Conservation (phyloP, 169 alveolate genomes). For the Eimeria mitis region DNA sequence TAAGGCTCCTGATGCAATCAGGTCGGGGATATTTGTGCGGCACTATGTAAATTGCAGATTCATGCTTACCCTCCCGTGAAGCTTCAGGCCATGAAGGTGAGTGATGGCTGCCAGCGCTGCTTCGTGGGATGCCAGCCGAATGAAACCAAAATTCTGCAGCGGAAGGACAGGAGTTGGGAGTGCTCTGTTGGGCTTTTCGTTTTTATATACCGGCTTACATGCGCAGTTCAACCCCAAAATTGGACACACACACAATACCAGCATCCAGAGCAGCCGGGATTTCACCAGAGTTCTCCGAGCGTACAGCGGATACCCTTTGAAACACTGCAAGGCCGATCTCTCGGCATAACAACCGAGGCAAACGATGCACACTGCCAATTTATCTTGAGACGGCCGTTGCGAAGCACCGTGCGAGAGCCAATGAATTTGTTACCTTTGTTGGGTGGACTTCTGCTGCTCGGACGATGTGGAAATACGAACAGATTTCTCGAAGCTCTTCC, state of each 20-base stretch:
- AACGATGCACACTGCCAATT: neutral
- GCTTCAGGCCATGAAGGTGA: constrained; percentile 52
- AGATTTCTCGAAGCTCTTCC: constrained; percentile 56
- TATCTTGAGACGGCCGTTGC: neutral
- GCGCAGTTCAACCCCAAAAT: neutral
- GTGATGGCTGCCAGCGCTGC: constrained; percentile 68
- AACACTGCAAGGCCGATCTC: neutral
- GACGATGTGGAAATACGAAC: constrained; percentile 46
- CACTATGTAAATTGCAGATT: neutral
- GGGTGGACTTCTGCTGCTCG: constrained; percentile 71
- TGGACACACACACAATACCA: neutral
- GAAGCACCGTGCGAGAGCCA: neutral
- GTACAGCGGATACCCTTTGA: neutral
- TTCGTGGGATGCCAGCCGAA: constrained; percentile 65
- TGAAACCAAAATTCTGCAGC: constrained; percentile 57
- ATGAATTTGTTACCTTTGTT: constrained; percentile 9
- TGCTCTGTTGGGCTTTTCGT: neutral
- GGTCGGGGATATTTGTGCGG: neutral
- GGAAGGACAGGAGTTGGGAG: neutral
- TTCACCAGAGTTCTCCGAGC: neutral
- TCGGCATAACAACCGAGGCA: neutral
- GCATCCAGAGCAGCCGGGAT: neutral
- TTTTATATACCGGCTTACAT: neutral
- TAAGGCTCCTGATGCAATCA: neutral
- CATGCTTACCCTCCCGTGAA: constrained; percentile 41